Conservation (phyloP, 1,139 yeast species). For the Scheffersomyces cryptocercus region DNA sequence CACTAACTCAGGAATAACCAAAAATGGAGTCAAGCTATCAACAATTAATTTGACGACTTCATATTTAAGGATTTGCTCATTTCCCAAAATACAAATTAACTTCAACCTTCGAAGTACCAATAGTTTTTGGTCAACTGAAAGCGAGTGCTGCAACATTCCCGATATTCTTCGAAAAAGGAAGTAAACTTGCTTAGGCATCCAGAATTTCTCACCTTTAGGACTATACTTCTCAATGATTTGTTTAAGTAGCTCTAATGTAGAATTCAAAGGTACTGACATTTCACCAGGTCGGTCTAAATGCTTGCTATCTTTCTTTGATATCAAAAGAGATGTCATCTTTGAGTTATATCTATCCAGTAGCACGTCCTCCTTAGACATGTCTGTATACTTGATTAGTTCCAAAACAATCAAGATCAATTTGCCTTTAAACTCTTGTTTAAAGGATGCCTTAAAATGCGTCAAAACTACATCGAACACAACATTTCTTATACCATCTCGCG, state of each 20-base stretch:
- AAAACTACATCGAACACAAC: conserved; percentile 26
- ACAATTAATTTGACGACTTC: conserved; percentile 23
- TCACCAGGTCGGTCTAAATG: conserved; percentile 15
- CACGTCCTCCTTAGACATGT: conserved; percentile 31
- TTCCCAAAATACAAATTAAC: conserved; percentile 33
- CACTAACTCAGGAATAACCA: conserved; percentile 15
- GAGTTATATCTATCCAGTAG: conserved; percentile 14
- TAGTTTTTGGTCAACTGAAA: conserved; percentile 22
- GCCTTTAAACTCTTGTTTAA: conserved; percentile 21
- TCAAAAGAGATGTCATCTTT: conserved; percentile 9
- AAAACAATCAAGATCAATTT: conserved; percentile 30
- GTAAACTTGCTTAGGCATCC: conserved; percentile 37
- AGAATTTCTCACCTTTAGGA: conserved; percentile 20
- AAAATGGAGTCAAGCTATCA: conserved; percentile 18
- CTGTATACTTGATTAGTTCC: conserved; percentile 39
- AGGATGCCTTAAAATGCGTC: conserved; percentile 9
- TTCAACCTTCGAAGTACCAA: conserved; percentile 40
- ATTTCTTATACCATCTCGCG: conserved; percentile 42
- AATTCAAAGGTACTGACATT: conserved; percentile 24
- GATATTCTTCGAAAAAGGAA: conserved; percentile 40
- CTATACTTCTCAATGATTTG: conserved; percentile 20
- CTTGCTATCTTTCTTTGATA: conserved; percentile 6
- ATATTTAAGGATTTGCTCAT: conserved; percentile 6
- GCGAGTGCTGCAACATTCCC: conserved; percentile 20
- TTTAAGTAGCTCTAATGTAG: conserved; percentile 25